phyloP scores from a whole-genome alignment of 1,284 basidiomycete genomes.

The Rhodofomes roseus region DNA sequence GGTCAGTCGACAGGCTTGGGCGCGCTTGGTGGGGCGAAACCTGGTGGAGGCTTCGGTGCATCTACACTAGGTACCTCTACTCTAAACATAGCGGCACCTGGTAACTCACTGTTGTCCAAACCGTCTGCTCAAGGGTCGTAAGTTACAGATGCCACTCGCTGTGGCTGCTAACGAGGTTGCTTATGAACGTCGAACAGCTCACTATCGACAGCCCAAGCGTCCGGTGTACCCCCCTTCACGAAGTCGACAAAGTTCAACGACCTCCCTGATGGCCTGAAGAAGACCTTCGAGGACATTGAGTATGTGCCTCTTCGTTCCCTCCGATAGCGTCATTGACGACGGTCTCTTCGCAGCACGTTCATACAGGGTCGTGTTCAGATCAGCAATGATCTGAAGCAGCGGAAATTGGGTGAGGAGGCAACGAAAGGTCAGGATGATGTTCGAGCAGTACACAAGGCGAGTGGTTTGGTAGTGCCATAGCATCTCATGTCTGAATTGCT shows the following conservation, averaged over 20 bases:
- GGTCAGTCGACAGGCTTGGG: conserved; percentile 6
- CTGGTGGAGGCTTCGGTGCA: neutral
- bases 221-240: conserved; percentile 50
- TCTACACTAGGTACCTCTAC: neutral
- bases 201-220: conserved; percentile 21
- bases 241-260: conserved; percentile 84
- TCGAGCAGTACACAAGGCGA: conserved; percentile 61
- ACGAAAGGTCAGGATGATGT: conserved; percentile 68
- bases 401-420: conserved; percentile 72
- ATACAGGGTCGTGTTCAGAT: conserved; percentile 78
- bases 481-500: neutral
- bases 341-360: conserved; percentile 43
- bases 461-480: conserved; percentile 8
- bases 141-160: neutral
- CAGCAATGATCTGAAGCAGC: conserved; percentile 70
- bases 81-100: neutral
- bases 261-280: conserved; percentile 66
- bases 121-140: neutral
- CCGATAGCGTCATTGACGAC: neutral
- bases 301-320: conserved; percentile 31
- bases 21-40: neutral
- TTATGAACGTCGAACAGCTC: conserved; percentile 3
- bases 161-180: conserved; percentile 7
- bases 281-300: conserved; percentile 70
- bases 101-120: neutral